Percentiles rank a stretch among this genome's conserved stretches.
These are phyloP conservation scores for Elsinoe ampelina DNA, from an alignment of 2,329 filamentous ascomycete species.

Conservation along the genomic window DNA sequence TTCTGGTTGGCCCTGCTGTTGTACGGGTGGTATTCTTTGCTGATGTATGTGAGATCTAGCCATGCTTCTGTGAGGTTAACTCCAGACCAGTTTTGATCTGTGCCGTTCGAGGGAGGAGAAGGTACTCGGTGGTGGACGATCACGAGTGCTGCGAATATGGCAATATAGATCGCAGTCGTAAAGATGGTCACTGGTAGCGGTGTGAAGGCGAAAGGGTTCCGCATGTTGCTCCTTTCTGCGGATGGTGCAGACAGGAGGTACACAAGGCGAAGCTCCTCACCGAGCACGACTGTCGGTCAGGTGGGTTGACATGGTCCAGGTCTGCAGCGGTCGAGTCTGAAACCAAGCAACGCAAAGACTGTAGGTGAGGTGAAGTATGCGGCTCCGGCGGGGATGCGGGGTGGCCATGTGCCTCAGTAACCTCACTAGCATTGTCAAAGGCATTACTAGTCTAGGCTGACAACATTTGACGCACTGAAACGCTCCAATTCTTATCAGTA, in stretches of 20 bases:
- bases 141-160: slow-evolving; percentile 57
- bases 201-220: slow-evolving; percentile 58
- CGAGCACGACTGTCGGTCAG: neutral
- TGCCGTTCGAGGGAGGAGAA: slow-evolving; percentile 60
- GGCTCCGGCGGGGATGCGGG: neutral
- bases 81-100: slow-evolving; percentile 43
- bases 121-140: slow-evolving; percentile 67
- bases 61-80: slow-evolving; percentile 80
- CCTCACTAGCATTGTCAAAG: no score
- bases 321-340: neutral
- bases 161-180: slow-evolving; percentile 66
- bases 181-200: slow-evolving; percentile 75
- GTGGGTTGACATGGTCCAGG: neutral
- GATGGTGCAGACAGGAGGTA: no score
- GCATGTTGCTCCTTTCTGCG: slow-evolving; percentile 2
- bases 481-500: neutral
- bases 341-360: neutral
- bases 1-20: slow-evolving; percentile 77
- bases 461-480: no score
- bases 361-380: neutral
- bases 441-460: no score
- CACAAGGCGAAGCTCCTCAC: neutral
- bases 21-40: slow-evolving; percentile 71
- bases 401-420: no score
- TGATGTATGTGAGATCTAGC: slow-evolving; percentile 70